phyloP scores from a whole-genome alignment of 2,329 filamentous ascomycete genomes.

The Phialophora tarda region DNA sequence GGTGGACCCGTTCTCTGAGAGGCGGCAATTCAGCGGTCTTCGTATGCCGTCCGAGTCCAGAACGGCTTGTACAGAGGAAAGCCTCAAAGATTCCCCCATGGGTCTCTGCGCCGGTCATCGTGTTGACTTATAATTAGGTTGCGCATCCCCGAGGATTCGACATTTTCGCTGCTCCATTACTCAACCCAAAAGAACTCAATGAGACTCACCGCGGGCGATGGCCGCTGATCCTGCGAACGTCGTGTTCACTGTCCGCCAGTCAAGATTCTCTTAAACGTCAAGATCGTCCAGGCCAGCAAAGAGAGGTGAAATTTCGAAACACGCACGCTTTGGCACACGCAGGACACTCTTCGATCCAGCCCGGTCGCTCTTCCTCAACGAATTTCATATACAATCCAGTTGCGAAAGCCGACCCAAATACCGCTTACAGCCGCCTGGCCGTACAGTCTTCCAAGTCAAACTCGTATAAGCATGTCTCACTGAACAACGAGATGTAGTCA shows the following conservation, averaged over 20 bases:
- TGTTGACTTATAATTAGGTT: constrained; percentile 9
- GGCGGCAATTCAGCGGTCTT: constrained; percentile 9
- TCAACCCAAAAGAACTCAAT: background rate
- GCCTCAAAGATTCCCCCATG: background rate
- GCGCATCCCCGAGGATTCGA: background rate
- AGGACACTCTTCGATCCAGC: background rate
- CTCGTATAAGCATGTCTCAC: background rate
- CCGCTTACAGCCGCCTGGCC: background rate
- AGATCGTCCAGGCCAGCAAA: background rate
- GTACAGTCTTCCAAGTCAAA: background rate
- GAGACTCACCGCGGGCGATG: background rate
- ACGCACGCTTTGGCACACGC: background rate
- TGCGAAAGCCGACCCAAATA: background rate
- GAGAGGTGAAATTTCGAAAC: background rate
- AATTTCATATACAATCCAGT: background rate
- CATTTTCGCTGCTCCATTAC: background rate
- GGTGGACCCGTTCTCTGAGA: constrained; percentile 7
- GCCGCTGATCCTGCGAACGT: background rate
- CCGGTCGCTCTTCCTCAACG: background rate
- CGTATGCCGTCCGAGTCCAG: background rate
- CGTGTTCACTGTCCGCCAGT: background rate
- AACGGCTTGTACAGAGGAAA: background rate
- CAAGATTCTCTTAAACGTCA: background rate
- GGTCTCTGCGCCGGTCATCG: constrained; percentile 1
- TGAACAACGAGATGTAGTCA: background rate